Conservation (phyloP, 345 rosid genomes). For the Euphorbia tirucalli region DNA sequence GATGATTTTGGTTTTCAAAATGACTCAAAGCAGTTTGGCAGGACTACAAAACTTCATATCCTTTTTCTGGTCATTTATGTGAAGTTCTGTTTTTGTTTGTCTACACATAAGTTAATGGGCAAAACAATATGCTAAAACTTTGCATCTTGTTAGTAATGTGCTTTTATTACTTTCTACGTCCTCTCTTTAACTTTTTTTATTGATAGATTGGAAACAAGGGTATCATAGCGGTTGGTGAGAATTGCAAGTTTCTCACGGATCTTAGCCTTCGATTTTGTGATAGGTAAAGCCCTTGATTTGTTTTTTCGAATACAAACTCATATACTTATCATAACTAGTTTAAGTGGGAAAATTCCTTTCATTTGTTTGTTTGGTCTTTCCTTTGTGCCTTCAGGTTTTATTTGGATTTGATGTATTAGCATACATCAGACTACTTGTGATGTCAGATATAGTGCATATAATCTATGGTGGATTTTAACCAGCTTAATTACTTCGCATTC, state of each 20-base stretch:
- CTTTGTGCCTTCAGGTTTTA: not conserved
- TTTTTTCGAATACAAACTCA: not conserved
- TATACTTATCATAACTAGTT: not conserved
- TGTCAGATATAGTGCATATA: not conserved
- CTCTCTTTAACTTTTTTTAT: constrained; percentile 7
- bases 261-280: constrained; percentile 89
- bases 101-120: not conserved
- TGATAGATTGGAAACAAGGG: constrained; percentile 80
- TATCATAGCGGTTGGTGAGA: constrained; percentile 68
- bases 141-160: not conserved
- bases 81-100: not conserved
- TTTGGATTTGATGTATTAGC: not conserved
- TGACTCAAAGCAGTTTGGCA: not conserved
- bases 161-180: not conserved
- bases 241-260: constrained; percentile 71
- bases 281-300: constrained; percentile 41
- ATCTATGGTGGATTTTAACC: not conserved
- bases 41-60: not conserved
- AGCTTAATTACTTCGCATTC: not conserved
- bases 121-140: not conserved
- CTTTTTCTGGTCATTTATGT: not conserved
- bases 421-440: not conserved
- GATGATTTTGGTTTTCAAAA: not conserved
- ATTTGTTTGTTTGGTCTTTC: not conserved
- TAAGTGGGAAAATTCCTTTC: not conserved